phyloP scores from a whole-genome alignment of 1,284 basidiomycete species.

The Dichomitus squalens region DNA sequence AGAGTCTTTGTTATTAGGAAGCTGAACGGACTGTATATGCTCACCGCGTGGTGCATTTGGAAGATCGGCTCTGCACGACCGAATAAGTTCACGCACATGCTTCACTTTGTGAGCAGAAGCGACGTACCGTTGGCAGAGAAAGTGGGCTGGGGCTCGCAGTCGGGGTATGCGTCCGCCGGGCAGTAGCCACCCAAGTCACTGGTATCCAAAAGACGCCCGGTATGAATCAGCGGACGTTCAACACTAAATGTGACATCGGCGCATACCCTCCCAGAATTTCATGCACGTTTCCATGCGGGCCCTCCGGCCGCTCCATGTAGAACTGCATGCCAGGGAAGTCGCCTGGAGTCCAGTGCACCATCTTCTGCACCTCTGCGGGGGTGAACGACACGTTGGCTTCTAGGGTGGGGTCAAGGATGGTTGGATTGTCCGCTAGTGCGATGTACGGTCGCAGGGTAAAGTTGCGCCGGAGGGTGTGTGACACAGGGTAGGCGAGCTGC shows the following conservation, averaged over 20 bases:
- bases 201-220: background rate
- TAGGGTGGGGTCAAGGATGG: slow-evolving; percentile 26
- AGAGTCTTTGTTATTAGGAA: background rate
- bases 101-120: background rate
- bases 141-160: slow-evolving; percentile 26
- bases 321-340: slow-evolving; percentile 39
- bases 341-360: slow-evolving; percentile 34
- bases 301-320: slow-evolving; percentile 35
- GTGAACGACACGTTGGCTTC: slow-evolving; percentile 37
- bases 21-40: slow-evolving; percentile 1
- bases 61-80: slow-evolving; percentile 37
- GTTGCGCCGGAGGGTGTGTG: slow-evolving; percentile 39
- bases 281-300: slow-evolving; percentile 32
- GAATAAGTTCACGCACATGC: background rate
- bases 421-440: slow-evolving; percentile 14
- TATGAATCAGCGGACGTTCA: background rate
- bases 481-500: slow-evolving; percentile 35
- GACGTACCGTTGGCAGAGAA: slow-evolving; percentile 34
- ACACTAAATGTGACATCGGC: no score
- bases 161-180: slow-evolving; percentile 24
- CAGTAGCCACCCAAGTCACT: slow-evolving; percentile 34
- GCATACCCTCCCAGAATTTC: slow-evolving; percentile 34
- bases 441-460: slow-evolving; percentile 38
- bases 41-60: slow-evolving; percentile 41
- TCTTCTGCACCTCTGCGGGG: slow-evolving; percentile 26